phyloP scores from a whole-genome alignment of 352 stramenopile genomes.

The Phytophthora chlamydospora region DNA sequence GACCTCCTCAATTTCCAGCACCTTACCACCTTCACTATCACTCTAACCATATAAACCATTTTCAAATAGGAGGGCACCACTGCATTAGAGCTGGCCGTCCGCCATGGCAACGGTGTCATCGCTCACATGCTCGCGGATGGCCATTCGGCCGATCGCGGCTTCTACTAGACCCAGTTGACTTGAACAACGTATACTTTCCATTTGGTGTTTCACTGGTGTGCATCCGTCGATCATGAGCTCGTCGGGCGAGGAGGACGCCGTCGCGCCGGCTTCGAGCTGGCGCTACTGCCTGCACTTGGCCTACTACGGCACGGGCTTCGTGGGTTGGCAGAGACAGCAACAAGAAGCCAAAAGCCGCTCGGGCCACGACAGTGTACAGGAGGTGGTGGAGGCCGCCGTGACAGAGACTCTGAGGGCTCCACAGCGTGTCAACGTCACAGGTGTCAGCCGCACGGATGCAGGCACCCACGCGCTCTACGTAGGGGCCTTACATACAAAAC shows the following conservation, averaged over 20 bases:
- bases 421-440: slow-evolving; percentile 80
- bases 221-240: slow-evolving; percentile 9
- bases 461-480: slow-evolving; percentile 88
- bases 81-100: slow-evolving; percentile 66
- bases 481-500: slow-evolving; percentile 10
- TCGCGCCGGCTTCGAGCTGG: slow-evolving; percentile 28
- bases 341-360: slow-evolving; percentile 56
- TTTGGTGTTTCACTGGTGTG: slow-evolving; percentile 24
- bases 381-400: slow-evolving; percentile 76
- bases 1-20: background rate
- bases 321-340: slow-evolving; percentile 86
- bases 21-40: slow-evolving; percentile 1
- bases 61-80: slow-evolving; percentile 61
- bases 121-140: slow-evolving; percentile 65
- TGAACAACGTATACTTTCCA: slow-evolving; percentile 31
- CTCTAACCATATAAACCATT: background rate
- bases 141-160: slow-evolving; percentile 55
- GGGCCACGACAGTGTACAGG: slow-evolving; percentile 77
- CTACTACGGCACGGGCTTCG: slow-evolving; percentile 76
- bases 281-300: slow-evolving; percentile 78
- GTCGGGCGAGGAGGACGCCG: slow-evolving; percentile 4
- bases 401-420: slow-evolving; percentile 49
- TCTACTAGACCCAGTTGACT: slow-evolving; percentile 54
- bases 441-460: slow-evolving; percentile 83
- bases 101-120: slow-evolving; percentile 67